These are phyloP conservation scores for Filobasidium wieringae DNA, from an alignment of 768 basidiomycete species.

Conservation along the genomic window DNA sequence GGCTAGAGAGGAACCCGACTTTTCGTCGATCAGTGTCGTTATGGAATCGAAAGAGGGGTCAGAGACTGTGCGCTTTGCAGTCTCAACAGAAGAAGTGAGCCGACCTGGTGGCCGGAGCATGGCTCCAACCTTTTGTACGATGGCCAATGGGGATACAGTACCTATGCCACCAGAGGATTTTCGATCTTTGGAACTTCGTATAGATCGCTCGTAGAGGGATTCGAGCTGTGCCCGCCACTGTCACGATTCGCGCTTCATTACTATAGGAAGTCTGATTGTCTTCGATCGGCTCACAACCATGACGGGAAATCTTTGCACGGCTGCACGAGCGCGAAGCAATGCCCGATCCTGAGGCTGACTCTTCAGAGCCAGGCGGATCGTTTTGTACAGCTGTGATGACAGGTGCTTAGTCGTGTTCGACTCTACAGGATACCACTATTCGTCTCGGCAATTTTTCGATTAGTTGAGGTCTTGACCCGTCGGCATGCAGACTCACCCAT, in stretches of 20 bases:
- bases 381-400: slow-evolving; percentile 86
- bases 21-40: slow-evolving; percentile 80
- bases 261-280: slow-evolving; percentile 37
- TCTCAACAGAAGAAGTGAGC: slow-evolving; percentile 58
- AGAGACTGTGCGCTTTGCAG: slow-evolving; percentile 64
- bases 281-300: slow-evolving; percentile 49
- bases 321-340: slow-evolving; percentile 81
- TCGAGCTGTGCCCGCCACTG: too few species aligned
- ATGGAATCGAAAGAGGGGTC: slow-evolving; percentile 82
- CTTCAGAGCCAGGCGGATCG: slow-evolving; percentile 84
- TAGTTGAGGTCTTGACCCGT: too few species aligned
- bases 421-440: slow-evolving; percentile 98
- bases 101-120: slow-evolving; percentile 28
- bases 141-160: too few species aligned
- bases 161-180: too few species aligned
- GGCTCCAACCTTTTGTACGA: too few species aligned
- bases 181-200: too few species aligned
- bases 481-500: too few species aligned
- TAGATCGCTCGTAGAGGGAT: too few species aligned
- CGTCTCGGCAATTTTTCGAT: too few species aligned
- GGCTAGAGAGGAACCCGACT: slow-evolving; percentile 67
- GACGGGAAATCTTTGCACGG: slow-evolving; percentile 91
- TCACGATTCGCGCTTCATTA: too few species aligned
- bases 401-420: slow-evolving; percentile 84
- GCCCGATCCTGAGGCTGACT: slow-evolving; percentile 83